Conservation (phyloP, 2,329 filamentous ascomycete species). For the Polychaeton citri region DNA sequence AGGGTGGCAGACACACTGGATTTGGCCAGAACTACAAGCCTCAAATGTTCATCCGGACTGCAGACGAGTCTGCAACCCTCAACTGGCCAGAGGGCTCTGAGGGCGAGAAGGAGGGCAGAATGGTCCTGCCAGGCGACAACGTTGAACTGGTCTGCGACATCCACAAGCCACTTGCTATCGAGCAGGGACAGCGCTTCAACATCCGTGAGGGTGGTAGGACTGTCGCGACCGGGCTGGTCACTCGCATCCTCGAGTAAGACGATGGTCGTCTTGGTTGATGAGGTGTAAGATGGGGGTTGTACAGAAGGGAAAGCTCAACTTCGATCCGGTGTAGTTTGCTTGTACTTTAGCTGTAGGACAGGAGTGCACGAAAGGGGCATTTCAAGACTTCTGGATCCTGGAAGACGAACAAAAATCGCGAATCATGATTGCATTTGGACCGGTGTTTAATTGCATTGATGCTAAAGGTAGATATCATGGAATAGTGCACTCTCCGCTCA, state of each 20-base stretch:
- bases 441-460: too few species aligned
- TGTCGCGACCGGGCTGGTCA: constrained; percentile 28
- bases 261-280: background rate
- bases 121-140: constrained; percentile 98
- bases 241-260: constrained; percentile 24
- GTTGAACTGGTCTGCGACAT: constrained; percentile 90
- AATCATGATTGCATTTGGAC: too few species aligned
- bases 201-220: constrained; percentile 83
- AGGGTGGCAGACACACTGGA: constrained; percentile 91
- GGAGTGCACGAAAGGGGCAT: too few species aligned
- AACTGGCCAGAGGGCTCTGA: constrained; percentile 75
- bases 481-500: too few species aligned
- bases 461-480: too few species aligned
- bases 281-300: background rate
- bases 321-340: background rate
- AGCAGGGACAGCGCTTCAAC: constrained; percentile 92
- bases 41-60: constrained; percentile 90
- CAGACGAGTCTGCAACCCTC: constrained; percentile 61
- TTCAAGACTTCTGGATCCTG: too few species aligned
- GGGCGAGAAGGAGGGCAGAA: constrained; percentile 52
- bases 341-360: background rate
- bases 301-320: background rate
- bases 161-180: constrained; percentile 72
- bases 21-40: constrained; percentile 95
- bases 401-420: too few species aligned